Conservation (phyloP, 2,329 filamentous ascomycete genomes). For the Geosmithia flava region DNA sequence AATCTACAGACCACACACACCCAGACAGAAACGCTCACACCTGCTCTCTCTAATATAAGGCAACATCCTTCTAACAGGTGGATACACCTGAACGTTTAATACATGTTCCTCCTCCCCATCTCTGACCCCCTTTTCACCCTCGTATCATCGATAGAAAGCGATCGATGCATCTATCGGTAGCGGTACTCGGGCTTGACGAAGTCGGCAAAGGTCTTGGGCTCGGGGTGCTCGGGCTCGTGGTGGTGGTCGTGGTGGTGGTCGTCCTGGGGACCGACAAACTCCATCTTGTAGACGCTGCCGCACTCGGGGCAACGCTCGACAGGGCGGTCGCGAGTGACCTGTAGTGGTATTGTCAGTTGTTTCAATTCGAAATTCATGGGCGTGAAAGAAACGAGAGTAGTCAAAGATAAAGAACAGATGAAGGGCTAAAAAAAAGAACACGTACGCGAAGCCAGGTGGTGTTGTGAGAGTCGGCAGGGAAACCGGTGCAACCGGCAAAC, state of each 20-base stretch:
- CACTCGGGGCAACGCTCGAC: slow-evolving; percentile 95
- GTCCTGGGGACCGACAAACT: slow-evolving; percentile 78
- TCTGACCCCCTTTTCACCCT: neutral
- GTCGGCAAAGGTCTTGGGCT: slow-evolving; percentile 95
- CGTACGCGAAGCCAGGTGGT: slow-evolving; percentile 84
- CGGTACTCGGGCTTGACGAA: slow-evolving; percentile 91
- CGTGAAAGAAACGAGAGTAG: too few species aligned
- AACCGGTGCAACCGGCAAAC: slow-evolving; percentile 92
- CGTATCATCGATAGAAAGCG: neutral
- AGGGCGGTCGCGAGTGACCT: slow-evolving; percentile 82
- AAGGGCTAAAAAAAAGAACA: slow-evolving; percentile 9
- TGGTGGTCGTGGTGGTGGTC: slow-evolving; percentile 37
- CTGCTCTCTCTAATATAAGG: slow-evolving; percentile 4
- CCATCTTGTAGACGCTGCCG: slow-evolving; percentile 94
- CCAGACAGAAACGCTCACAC: slow-evolving; percentile 7
- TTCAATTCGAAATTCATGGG: neutral
- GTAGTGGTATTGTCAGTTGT: slow-evolving; percentile 1
- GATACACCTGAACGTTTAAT: neutral
- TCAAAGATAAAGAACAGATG: too few species aligned
- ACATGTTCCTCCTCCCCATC: neutral
- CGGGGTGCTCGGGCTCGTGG: slow-evolving; percentile 53
- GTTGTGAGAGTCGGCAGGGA: slow-evolving; percentile 80
- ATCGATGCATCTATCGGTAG: slow-evolving; percentile 38
- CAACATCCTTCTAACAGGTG: slow-evolving; percentile 6
- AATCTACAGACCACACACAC: slow-evolving; percentile 26